Base-by-base conservation (phyloP, 2,329 filamentous ascomycete species). In the Aureobasidium musti region DNA sequence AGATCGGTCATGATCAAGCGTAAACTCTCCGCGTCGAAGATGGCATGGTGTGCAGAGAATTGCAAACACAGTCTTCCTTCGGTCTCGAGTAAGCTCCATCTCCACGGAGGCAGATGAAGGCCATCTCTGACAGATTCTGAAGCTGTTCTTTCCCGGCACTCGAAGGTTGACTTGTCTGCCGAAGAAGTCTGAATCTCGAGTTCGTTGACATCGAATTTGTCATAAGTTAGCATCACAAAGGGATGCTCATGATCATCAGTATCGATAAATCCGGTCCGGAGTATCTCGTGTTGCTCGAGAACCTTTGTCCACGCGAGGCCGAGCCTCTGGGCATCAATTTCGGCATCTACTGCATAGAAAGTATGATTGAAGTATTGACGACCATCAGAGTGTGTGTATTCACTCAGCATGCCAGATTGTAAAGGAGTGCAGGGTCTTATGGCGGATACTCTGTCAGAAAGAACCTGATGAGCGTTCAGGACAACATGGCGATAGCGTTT, bases 21-120 rank as follows among this genome's bases (percentile, higher is more conserved):
- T 13, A 97, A 79, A 10, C 91, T 92, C 47, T 86, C 82, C 0
- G 92, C 93, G 78, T 97, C 93, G 70, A 96, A 97, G 0, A 97
- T 80, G 0, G 91, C 90, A 77, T 97, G 93, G 69, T 96, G 89
- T 2, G 92, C 82, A 11, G 82, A 84, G 23, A 88, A 73, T 52
- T 83, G 77, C 47, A 86, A 74, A 5, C 73, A 70, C 4, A 54
- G 50, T 0, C 66, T 49, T 0, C 68, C 59, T 0, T 72, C 65
- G 0, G 68, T 52, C 2, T 80, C 70, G 0, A 82, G 73, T 1
- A 92, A 56, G 0, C 79, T 78, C 23, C 91, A 75, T 14, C 79
- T 79, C 91, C 91, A 96, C 0, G 86, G 85, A 0, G 87, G 87
- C 0, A 74, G 69, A 49, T 86, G 79, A 3, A 90, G 73, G 11